Evolutionary conservation across 768 basidiomycete species (phyloP).

Genomic region (Boletus sensibilis): DNA sequence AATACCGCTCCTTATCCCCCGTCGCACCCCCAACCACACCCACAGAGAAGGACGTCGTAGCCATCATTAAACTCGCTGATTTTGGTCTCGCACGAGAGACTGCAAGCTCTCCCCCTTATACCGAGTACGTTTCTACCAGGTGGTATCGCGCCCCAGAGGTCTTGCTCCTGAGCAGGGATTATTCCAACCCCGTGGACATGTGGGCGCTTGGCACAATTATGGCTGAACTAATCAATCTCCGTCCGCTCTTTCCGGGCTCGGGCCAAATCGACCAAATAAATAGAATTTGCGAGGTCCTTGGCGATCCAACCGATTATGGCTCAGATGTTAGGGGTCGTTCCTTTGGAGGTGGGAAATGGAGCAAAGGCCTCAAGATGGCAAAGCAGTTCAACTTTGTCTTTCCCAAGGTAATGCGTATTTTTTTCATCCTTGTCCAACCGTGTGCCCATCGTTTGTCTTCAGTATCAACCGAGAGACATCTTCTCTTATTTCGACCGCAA

Average conservation of each 20-base stretch:
- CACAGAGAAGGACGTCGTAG: conserved; percentile 90
- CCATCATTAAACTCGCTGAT: conserved; percentile 97
- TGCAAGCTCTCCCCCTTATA: conserved; percentile 86
- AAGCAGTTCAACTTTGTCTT: conserved; percentile 83
- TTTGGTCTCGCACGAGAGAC: conserved; percentile 96
- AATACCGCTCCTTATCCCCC: conserved; percentile 83
- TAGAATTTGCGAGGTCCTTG: conserved; percentile 88
- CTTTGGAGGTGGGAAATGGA: conserved; percentile 88
- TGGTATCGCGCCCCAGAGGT: conserved; percentile 99
- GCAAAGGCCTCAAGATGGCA: conserved; percentile 82
- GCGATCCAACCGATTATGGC: conserved; percentile 88
- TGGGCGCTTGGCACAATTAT: conserved; percentile 99
- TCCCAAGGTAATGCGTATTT: conserved; percentile 60
- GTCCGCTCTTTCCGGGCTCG: conserved; percentile 92
- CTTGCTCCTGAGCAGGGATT: conserved; percentile 84
- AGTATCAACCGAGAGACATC: conserved; percentile 68
- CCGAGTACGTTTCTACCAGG: conserved; percentile 98
- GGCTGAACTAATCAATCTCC: conserved; percentile 93
- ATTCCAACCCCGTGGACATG: conserved; percentile 97
- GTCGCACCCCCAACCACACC: conserved; percentile 59
- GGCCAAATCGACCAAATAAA: conserved; percentile 91
- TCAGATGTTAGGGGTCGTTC: conserved; percentile 63
- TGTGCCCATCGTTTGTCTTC: conserved; percentile 11
- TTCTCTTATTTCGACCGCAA: conserved; percentile 73
- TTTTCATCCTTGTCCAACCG: neutral